A percentile compares a stretch with the other conserved stretches of the same genome.
These are phyloP conservation scores for Phaeosphaeriaceae sp. DNA, from an alignment of 2,329 filamentous ascomycete genomes.

Conservation along the genomic window DNA sequence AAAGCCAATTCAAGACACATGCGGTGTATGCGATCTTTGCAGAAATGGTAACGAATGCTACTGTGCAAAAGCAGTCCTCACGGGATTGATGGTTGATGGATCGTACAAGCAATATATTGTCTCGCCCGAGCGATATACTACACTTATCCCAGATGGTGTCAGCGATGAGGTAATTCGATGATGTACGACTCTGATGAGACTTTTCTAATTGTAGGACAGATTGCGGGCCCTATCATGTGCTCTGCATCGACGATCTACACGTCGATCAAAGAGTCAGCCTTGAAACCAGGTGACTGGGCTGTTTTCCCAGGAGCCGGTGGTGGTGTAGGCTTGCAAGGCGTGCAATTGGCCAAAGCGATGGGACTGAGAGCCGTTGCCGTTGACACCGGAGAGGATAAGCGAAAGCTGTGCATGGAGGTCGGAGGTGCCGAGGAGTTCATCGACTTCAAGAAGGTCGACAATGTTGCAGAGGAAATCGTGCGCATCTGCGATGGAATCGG, in stretches of 20 bases:
- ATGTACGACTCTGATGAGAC: neutral
- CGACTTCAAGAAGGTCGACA: conserved; percentile 44
- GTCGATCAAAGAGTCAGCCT: conserved; percentile 59
- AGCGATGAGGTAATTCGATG: conserved; percentile 50
- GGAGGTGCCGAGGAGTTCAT: conserved; percentile 48
- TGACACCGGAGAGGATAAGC: conserved; percentile 46
- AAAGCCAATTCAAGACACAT: conserved; percentile 36
- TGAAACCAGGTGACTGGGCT: conserved; percentile 62
- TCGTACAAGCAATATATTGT: conserved; percentile 67
- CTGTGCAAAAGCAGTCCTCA: conserved; percentile 55
- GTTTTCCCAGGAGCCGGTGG: conserved; percentile 63
- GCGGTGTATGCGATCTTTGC: conserved; percentile 55
- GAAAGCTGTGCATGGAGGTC: conserved; percentile 40
- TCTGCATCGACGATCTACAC: conserved; percentile 65
- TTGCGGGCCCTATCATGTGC: conserved; percentile 69
- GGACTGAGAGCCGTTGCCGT: conserved; percentile 46
- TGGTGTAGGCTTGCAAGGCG: conserved; percentile 65
- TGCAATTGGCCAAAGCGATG: conserved; percentile 55
- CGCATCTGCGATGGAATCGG: conserved; percentile 45
- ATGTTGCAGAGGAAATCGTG: conserved; percentile 44
- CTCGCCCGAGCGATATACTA: conserved; percentile 62
- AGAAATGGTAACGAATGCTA: conserved; percentile 62
- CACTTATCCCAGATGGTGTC: conserved; percentile 63
- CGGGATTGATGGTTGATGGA: conserved; percentile 52
- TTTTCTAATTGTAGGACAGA: conserved; percentile 2